Conservation (phyloP, 2,329 filamentous ascomycete genomes). For the Plectosphaerella cucumerina region DNA sequence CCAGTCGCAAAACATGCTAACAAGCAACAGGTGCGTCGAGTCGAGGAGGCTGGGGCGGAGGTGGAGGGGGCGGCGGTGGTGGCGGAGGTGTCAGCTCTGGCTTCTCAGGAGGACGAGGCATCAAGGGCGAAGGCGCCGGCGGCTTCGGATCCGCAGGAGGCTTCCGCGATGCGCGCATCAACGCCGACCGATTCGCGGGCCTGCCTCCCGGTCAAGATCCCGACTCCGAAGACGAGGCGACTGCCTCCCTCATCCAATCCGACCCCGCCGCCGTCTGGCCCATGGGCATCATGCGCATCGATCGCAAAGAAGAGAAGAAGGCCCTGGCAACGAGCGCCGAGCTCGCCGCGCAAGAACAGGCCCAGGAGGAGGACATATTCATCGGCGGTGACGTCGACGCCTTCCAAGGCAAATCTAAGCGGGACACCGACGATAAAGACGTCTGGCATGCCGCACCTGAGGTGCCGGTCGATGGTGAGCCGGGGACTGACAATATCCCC, state of each 20-base stretch:
- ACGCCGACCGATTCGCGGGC: slow-evolving; percentile 50
- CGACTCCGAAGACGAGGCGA: slow-evolving; percentile 17
- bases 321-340: slow-evolving; percentile 54
- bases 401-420: too few species aligned
- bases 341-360: slow-evolving; percentile 49
- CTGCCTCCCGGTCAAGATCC: slow-evolving; percentile 26
- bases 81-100: slow-evolving; percentile 21
- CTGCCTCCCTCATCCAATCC: slow-evolving; percentile 10
- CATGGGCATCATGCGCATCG: slow-evolving; percentile 51
- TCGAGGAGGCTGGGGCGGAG: slow-evolving; percentile 16
- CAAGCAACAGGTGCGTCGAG: slow-evolving; percentile 10
- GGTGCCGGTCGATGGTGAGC: slow-evolving; percentile 40
- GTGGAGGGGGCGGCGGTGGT: slow-evolving; percentile 16
- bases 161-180: slow-evolving; percentile 44
- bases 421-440: slow-evolving; percentile 24
- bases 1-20: not conserved
- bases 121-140: slow-evolving; percentile 29
- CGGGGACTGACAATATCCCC: slow-evolving; percentile 31
- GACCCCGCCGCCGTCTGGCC: slow-evolving; percentile 33
- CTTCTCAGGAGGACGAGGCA: slow-evolving; percentile 15
- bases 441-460: slow-evolving; percentile 39
- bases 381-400: slow-evolving; percentile 28
- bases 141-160: slow-evolving; percentile 32
- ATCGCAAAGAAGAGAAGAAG: slow-evolving; percentile 50
- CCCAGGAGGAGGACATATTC: slow-evolving; percentile 42